These are phyloP conservation scores for Acacia acuminata DNA, from an alignment of 306 rosid genomes.

Conservation along the genomic window DNA sequence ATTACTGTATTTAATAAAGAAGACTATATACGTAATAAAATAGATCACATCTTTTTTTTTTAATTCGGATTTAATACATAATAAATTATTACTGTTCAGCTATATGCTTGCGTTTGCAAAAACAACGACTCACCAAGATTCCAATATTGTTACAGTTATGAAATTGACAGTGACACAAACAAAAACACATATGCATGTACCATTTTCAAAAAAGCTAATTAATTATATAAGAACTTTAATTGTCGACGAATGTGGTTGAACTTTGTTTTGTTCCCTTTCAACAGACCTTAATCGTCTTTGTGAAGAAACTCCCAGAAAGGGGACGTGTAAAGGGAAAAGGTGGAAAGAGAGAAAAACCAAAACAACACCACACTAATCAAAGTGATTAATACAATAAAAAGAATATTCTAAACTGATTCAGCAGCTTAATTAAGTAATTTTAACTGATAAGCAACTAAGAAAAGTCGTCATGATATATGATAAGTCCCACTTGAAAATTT, in stretches of 20 bases:
- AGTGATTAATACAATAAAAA: neutral
- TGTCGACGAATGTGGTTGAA: neutral
- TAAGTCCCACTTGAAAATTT: neutral
- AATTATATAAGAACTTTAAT: neutral
- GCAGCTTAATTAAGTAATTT: neutral
- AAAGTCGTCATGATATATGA: neutral
- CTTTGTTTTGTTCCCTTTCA: conserved; percentile 11
- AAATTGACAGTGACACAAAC: conserved; percentile 17
- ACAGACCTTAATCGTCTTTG: neutral
- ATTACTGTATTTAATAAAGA: neutral
- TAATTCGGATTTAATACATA: neutral
- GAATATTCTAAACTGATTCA: neutral
- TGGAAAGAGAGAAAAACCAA: neutral
- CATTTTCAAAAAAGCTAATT: neutral
- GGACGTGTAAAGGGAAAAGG: neutral
- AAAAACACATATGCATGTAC: neutral
- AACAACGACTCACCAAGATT: neutral
- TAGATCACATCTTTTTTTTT: neutral
- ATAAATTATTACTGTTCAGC: neutral
- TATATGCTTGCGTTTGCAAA: neutral
- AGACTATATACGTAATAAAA: neutral
- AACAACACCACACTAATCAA: neutral
- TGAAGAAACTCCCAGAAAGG: neutral
- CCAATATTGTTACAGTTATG: neutral
- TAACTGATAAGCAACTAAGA: neutral